Conservation (phyloP, 1,139 yeast genomes). For the Diutina catenulata region DNA sequence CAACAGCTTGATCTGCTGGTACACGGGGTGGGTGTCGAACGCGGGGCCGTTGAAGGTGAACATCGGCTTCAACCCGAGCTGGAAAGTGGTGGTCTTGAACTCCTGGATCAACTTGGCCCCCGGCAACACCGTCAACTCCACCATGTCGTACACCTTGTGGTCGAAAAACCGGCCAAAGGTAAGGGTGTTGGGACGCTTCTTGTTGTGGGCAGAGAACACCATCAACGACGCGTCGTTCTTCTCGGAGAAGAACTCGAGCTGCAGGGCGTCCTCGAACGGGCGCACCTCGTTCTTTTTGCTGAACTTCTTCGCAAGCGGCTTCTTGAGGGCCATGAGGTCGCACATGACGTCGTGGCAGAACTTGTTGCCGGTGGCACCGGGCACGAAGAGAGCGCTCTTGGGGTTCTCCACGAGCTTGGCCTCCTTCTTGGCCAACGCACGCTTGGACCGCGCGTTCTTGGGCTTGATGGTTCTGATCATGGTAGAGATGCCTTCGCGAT, state of each 20-base stretch:
- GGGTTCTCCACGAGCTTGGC: slow-evolving; percentile 84
- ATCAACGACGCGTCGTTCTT: slow-evolving; percentile 85
- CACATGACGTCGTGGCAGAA: slow-evolving; percentile 80
- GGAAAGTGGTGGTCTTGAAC: slow-evolving; percentile 70
- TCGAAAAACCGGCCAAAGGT: slow-evolving; percentile 86
- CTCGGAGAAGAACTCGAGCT: slow-evolving; percentile 84
- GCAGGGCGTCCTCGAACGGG: slow-evolving; percentile 88
- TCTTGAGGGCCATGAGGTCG: slow-evolving; percentile 82
- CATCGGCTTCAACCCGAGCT: slow-evolving; percentile 90
- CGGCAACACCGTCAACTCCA: slow-evolving; percentile 69
- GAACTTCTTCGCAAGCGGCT: slow-evolving; percentile 83
- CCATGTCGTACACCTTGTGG: slow-evolving; percentile 84
- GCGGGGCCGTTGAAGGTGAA: slow-evolving; percentile 87
- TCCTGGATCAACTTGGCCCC: slow-evolving; percentile 66
- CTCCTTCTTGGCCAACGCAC: slow-evolving; percentile 84
- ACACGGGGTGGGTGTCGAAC: slow-evolving; percentile 82
- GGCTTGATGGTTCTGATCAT: slow-evolving; percentile 31
- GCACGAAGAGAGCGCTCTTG: slow-evolving; percentile 82
- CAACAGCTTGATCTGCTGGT: slow-evolving; percentile 73
- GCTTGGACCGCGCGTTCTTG: slow-evolving; percentile 89
- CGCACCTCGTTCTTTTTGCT: slow-evolving; percentile 77
- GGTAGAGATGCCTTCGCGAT: no score
- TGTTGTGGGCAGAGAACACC: slow-evolving; percentile 74
- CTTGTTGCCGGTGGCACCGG: slow-evolving; percentile 76
- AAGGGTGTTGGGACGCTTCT: slow-evolving; percentile 87